Percentiles rank a stretch among this genome's conserved stretches.
These are phyloP conservation scores for Talaromyces sp. DNA, from an alignment of 2,329 filamentous ascomycete species.

Conservation along the genomic window DNA sequence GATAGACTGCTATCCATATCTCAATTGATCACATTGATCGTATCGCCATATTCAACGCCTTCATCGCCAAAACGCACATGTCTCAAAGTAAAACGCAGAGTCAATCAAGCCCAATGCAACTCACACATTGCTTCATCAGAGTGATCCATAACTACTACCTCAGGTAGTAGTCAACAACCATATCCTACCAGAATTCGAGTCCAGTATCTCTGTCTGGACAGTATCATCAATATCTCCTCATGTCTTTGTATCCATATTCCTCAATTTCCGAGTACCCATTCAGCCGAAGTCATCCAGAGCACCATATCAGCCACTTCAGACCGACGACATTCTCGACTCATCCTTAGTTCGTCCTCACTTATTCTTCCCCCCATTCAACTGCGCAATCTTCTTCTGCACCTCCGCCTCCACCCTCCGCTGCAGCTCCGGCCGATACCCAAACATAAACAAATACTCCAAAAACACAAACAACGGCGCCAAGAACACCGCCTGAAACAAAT, in stretches of 20 bases:
- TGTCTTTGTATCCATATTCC: not conserved
- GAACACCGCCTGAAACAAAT: conserved; percentile 86
- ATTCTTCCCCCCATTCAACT: conserved; percentile 62
- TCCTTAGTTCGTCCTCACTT: conserved; percentile 22
- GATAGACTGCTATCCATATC: not conserved
- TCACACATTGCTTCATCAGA: not conserved
- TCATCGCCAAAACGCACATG: conserved; percentile 1
- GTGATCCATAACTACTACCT: not conserved
- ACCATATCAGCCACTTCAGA: conserved; percentile 21
- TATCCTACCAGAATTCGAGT: not conserved
- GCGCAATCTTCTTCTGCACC: conserved; percentile 73
- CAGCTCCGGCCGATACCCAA: conserved; percentile 87
- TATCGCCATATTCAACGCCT: not conserved
- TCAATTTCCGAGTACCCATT: not conserved
- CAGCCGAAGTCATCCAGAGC: not conserved
- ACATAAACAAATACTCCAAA: conserved; percentile 86
- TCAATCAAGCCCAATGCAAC: not conserved
- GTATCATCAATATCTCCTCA: not conserved
- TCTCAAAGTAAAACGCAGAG: not conserved
- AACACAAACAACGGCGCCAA: conserved; percentile 95
- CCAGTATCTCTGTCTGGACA: not conserved
- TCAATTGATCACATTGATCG: not conserved
- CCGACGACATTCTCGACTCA: not conserved
- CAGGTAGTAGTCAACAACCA: not conserved
- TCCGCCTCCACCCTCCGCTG: conserved; percentile 75